phyloP scores from a whole-genome alignment of 179 eudicot genomes.

The Spergularia azorica region DNA sequence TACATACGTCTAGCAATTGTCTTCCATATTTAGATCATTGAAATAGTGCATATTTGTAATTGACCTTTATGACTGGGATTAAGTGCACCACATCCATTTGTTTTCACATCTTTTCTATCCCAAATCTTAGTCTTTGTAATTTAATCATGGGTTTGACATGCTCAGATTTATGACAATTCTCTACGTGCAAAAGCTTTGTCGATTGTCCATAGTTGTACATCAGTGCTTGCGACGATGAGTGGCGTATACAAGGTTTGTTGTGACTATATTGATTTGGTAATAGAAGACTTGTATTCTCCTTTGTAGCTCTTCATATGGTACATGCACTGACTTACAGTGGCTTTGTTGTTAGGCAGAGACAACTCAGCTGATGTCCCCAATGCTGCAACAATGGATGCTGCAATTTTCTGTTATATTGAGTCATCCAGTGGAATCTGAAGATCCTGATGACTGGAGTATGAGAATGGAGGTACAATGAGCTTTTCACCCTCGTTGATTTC shows the following conservation, averaged over 20 bases:
- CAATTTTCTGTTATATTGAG: constrained; percentile 68
- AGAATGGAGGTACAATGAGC: constrained; percentile 80
- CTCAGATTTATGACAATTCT: constrained; percentile 71
- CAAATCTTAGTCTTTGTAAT: neutral
- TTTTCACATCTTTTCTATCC: neutral
- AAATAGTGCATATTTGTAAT: neutral
- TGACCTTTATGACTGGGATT: neutral
- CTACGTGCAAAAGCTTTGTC: constrained; percentile 79
- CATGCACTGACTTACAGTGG: constrained; percentile 25
- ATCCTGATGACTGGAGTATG: constrained; percentile 96
- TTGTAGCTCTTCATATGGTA: neutral
- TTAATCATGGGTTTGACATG: constrained; percentile 17
- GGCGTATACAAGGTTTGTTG: constrained; percentile 83
- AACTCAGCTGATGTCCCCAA: constrained; percentile 59
- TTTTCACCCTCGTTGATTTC: neutral
- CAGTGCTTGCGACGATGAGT: constrained; percentile 80
- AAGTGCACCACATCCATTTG: neutral
- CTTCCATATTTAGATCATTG: neutral
- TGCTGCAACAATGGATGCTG: constrained; percentile 85
- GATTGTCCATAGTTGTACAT: constrained; percentile 71
- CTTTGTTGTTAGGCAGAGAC: constrained; percentile 69
- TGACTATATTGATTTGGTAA: constrained; percentile 12
- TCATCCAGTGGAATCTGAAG: constrained; percentile 76
- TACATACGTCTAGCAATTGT: neutral
- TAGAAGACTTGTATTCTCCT: neutral